Percentiles rank a stretch among this genome's conserved stretches.
Conservation (phyloP, 257 asterid species). For the Nicotiana tomentosiformis region DNA sequence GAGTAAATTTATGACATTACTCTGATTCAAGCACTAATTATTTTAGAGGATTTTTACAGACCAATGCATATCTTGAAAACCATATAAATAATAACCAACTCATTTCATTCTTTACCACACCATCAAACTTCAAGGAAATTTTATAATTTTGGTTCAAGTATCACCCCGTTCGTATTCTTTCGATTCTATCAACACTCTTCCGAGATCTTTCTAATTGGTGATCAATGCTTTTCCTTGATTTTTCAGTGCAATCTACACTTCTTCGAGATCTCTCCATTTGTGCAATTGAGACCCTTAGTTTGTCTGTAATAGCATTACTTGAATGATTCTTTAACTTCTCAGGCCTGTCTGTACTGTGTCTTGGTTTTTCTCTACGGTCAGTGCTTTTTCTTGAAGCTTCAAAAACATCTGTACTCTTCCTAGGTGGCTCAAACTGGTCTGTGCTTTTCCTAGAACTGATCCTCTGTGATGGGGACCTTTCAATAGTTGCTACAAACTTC, state of each 20-base stretch:
- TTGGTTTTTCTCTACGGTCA: constrained; percentile 77
- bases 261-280: constrained; percentile 83
- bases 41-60: neutral
- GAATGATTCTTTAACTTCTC: constrained; percentile 53
- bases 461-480: constrained; percentile 66
- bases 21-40: neutral
- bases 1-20: neutral
- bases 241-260: constrained; percentile 74
- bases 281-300: constrained; percentile 57
- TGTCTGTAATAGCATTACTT: constrained; percentile 36
- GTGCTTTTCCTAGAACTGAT: constrained; percentile 56
- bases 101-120: constrained; percentile 31
- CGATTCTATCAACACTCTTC: constrained; percentile 74
- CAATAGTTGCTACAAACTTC: constrained; percentile 70
- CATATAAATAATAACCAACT: constrained; percentile 15
- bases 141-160: constrained; percentile 14
- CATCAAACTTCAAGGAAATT: constrained; percentile 30
- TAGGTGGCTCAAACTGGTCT: constrained; percentile 65
- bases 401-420: constrained; percentile 66
- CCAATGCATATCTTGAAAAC: constrained; percentile 7
- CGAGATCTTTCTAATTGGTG: constrained; percentile 66
- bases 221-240: constrained; percentile 66
- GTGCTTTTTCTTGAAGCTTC: constrained; percentile 79
- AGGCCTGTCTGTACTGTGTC: constrained; percentile 67
- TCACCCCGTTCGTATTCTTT: constrained; percentile 56